Percentiles rank a stretch among this genome's conserved stretches.
phyloP scores from a whole-genome alignment of 78 protist genomes.

The Dictyostelium purpureum region DNA sequence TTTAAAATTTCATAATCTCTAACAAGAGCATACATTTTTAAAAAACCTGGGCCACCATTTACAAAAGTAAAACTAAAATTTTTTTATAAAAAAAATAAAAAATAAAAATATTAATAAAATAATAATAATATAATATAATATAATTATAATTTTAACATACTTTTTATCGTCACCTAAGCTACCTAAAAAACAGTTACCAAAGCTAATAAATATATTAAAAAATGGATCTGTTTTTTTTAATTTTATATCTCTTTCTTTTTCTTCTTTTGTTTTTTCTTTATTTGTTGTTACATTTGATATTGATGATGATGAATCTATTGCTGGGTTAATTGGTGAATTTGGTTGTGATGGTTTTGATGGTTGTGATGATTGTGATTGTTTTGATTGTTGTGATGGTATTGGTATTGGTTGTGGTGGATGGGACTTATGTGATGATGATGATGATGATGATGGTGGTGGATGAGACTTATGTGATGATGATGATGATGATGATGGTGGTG shows the following conservation, averaged over 20 bases:
- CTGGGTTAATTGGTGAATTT: neutral
- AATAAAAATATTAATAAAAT: neutral
- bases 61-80: neutral
- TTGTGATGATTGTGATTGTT: neutral
- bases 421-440: neutral
- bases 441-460: neutral
- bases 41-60: constrained; percentile 34
- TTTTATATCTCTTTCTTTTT: neutral
- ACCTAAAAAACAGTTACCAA: constrained; percentile 32
- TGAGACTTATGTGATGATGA: neutral
- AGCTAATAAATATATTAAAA: constrained; percentile 29
- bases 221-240: constrained; percentile 10
- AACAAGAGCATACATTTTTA: neutral
- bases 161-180: constrained; percentile 44
- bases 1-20: neutral
- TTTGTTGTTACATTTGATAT: neutral
- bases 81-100: neutral
- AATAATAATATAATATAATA: neutral
- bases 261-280: neutral
- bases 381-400: too few relatives aligned
- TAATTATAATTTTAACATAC: neutral
- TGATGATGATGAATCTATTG: neutral
- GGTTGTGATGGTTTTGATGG: neutral
- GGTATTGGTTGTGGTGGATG: too few relatives aligned
- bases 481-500: neutral